Conservation (phyloP, 768 basidiomycete species). For the Hydnum rufescens region DNA sequence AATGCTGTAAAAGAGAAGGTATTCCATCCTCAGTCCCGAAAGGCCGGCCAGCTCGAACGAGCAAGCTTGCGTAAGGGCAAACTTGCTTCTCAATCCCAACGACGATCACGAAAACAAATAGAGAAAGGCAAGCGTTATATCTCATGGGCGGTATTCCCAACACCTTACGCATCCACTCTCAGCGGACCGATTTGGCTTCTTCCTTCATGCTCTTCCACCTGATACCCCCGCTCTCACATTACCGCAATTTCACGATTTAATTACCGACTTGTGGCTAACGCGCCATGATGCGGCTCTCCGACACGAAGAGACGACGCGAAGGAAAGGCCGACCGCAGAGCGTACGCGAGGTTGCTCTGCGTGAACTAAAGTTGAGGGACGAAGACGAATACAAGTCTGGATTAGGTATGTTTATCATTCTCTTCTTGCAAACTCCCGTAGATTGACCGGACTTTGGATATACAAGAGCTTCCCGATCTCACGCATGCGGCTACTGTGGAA, state of each 20-base stretch:
- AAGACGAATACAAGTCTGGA: conserved; percentile 59
- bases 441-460: conserved; percentile 1
- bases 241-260: conserved; percentile 41
- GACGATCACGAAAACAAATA: conserved; percentile 37
- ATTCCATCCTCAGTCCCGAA: conserved; percentile 67
- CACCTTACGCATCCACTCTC: conserved; percentile 5
- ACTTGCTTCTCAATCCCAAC: conserved; percentile 33
- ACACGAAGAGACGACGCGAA: conserved; percentile 35
- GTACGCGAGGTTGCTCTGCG: conserved; percentile 44
- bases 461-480: conserved; percentile 62
- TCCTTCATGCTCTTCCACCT: conserved; percentile 48
- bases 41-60: conserved; percentile 55
- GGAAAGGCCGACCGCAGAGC: conserved; percentile 63
- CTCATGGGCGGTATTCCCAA: background rate
- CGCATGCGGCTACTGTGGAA: conserved; percentile 44
- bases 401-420: conserved; percentile 33
- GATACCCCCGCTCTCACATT: conserved; percentile 35
- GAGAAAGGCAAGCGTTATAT: conserved; percentile 25
- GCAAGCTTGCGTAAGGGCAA: conserved; percentile 49
- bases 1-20: conserved; percentile 41
- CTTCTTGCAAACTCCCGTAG: background rate
- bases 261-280: conserved; percentile 53
- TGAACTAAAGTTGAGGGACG: conserved; percentile 45
- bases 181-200: conserved; percentile 62
- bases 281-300: conserved; percentile 47